Conservation (phyloP, 345 rosid species). For the Tarenaya hassleriana region DNA sequence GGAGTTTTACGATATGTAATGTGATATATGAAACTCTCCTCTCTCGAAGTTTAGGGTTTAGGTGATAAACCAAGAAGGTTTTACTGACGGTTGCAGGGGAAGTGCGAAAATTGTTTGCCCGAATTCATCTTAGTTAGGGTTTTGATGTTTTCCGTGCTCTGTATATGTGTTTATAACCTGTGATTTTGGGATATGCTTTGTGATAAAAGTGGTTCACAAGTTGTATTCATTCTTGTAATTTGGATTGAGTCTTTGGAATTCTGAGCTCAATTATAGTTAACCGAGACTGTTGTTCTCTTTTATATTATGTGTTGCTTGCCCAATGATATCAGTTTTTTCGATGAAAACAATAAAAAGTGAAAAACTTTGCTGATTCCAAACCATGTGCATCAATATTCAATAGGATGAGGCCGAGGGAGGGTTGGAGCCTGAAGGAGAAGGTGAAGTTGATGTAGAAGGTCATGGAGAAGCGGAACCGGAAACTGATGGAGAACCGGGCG, state of each 20-base stretch:
- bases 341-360: background rate
- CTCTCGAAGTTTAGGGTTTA: conserved; percentile 12
- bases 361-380: conserved; percentile 6
- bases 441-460: conserved; percentile 60
- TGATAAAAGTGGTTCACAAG: background rate
- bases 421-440: conserved; percentile 57
- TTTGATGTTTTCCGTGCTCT: background rate
- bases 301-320: conserved; percentile 9
- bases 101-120: background rate
- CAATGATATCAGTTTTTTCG: background rate
- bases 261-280: background rate
- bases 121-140: background rate
- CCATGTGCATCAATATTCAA: conserved; percentile 14
- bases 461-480: conserved; percentile 47
- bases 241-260: background rate
- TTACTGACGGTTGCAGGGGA: background rate
- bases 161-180: background rate
- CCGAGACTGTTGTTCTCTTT: conserved; percentile 7
- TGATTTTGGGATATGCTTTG: background rate
- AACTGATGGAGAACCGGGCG: conserved; percentile 61
- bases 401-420: conserved; percentile 92
- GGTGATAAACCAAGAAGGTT: background rate
- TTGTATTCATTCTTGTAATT: background rate
- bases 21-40: background rate
- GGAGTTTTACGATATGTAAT: conserved; percentile 5